phyloP scores from a whole-genome alignment of 2,329 filamentous ascomycete genomes.

The Talaromyces verruculosus region DNA sequence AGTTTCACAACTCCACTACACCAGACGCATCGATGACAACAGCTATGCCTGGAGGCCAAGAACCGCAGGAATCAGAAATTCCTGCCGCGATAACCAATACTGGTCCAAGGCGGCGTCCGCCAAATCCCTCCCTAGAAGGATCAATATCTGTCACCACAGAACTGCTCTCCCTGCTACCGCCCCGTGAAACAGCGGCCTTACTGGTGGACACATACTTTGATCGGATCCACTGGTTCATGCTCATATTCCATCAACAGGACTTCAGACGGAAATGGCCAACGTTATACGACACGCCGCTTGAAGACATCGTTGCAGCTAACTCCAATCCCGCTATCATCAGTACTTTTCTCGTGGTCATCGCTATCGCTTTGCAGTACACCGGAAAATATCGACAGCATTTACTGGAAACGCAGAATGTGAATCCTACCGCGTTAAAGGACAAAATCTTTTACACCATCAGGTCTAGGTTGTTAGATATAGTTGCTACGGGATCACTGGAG shows the following conservation, averaged over 20 bases:
- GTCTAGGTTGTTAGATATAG: background rate
- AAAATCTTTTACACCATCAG: background rate
- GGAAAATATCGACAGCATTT: background rate
- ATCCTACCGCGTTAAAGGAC: background rate
- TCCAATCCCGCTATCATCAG: background rate
- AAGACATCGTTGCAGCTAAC: background rate
- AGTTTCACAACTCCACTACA: background rate
- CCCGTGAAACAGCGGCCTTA: conserved; percentile 15
- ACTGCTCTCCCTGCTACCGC: background rate
- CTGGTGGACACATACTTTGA: conserved; percentile 42
- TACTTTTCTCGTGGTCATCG: background rate
- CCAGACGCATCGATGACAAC: background rate
- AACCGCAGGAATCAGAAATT: background rate
- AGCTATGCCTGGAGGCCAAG: background rate
- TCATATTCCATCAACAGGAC: conserved; percentile 39
- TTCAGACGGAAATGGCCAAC: conserved; percentile 32
- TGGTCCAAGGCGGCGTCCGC: background rate
- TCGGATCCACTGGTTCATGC: conserved; percentile 42
- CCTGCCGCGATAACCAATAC: background rate
- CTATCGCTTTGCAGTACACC: background rate
- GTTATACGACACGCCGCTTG: conserved; percentile 22
- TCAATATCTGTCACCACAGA: background rate
- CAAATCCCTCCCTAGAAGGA: background rate
- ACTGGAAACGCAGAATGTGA: background rate
- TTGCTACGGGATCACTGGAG: background rate